Percentiles rank a stretch among this genome's conserved stretches.
Conservation (phyloP, 2,329 filamentous ascomycete genomes). For the Monosporascus sp. region DNA sequence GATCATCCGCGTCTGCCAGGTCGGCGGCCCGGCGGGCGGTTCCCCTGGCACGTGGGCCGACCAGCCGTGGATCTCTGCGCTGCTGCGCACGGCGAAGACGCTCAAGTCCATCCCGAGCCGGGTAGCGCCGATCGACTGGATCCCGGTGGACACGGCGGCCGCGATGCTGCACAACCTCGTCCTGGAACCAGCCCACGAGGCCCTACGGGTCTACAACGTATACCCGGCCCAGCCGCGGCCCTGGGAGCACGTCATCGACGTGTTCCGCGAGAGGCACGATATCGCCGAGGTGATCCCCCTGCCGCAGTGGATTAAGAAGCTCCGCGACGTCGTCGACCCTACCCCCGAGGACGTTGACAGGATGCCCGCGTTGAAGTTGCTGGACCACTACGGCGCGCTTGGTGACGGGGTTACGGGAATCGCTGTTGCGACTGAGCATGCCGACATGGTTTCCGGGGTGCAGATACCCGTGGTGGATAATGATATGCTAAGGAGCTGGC, state of each 20-base stretch:
- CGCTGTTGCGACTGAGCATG: no score
- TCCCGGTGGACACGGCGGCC: constrained; percentile 11
- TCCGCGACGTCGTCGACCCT: no score
- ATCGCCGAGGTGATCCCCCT: constrained; percentile 6
- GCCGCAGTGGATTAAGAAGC: constrained; percentile 6
- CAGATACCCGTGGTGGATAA: no score
- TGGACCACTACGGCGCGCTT: no score
- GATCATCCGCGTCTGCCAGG: constrained; percentile 12
- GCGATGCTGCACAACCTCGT: constrained; percentile 7
- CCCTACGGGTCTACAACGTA: constrained; percentile 6
- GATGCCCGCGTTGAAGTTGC: no score
- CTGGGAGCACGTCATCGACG: constrained; percentile 8
- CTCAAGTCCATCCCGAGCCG: constrained; percentile 5
- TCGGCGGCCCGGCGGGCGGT: constrained; percentile 9
- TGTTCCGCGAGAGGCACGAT: not conserved
- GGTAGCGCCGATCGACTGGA: constrained; percentile 11
- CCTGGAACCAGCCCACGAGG: not conserved
- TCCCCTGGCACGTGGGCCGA: constrained; percentile 8
- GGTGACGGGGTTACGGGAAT: no score
- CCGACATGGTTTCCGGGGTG: no score
- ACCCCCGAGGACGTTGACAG: no score
- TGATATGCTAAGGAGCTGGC: no score
- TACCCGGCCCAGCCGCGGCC: constrained; percentile 2
- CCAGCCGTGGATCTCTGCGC: constrained; percentile 17
- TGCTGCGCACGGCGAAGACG: constrained; percentile 11